Evolutionary conservation across 2,329 filamentous ascomycete genomes (phyloP).

Genomic region (Penicillium sp.): DNA sequence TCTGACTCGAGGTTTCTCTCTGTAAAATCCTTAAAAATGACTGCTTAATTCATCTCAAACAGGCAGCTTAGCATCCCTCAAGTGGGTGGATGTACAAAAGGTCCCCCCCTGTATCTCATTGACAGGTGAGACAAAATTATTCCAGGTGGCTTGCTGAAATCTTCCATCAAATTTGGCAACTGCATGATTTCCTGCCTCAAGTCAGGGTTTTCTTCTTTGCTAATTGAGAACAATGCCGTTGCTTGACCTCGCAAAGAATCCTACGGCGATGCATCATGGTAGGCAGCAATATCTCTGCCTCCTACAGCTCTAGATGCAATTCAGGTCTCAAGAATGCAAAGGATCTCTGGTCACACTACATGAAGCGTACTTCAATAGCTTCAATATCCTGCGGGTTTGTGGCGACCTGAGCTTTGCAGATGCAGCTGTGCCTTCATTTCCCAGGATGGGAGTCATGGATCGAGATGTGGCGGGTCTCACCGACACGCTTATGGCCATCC

Average conservation of each 20-base stretch:
- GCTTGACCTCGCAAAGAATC: neutral
- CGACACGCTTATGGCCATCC: neutral
- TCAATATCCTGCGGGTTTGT: neutral
- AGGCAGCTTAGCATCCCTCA: neutral
- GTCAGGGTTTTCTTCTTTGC: neutral
- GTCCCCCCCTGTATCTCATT: neutral
- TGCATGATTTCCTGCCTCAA: neutral
- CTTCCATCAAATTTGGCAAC: neutral
- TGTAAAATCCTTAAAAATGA: too few species aligned
- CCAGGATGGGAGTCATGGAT: neutral
- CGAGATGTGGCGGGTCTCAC: neutral
- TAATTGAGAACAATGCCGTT: neutral
- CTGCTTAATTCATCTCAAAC: too few species aligned
- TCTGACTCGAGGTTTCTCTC: too few species aligned
- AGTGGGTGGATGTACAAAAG: neutral
- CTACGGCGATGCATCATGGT: neutral
- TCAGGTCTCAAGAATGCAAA: neutral
- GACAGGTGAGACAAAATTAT: neutral
- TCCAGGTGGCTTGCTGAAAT: neutral
- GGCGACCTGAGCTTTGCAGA: neutral
- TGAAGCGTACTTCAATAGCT: neutral
- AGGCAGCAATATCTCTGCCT: neutral
- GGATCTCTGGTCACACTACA: neutral
- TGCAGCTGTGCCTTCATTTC: neutral
- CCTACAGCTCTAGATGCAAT: neutral